These are phyloP conservation scores for Adenanthera pavonina DNA, from an alignment of 306 rosid genomes.

Conservation along the genomic window DNA sequence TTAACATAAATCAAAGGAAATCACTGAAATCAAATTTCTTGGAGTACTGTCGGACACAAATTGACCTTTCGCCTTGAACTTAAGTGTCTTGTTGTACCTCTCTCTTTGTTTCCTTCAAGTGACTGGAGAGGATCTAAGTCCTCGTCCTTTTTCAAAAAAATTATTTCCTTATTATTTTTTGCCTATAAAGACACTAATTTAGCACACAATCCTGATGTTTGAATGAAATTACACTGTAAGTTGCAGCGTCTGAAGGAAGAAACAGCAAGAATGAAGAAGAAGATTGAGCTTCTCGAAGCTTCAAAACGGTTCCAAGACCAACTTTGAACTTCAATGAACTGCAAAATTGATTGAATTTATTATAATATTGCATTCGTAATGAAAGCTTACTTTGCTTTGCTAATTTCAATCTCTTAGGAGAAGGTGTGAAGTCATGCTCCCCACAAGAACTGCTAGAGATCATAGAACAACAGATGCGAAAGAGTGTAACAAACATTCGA, in stretches of 20 bases:
- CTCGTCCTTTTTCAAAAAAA: too few species aligned
- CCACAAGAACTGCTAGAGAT: not conserved
- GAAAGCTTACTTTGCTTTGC: not conserved
- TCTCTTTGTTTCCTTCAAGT: too few species aligned
- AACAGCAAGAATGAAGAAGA: slow-evolving; percentile 65
- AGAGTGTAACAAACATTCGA: not conserved
- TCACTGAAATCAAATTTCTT: too few species aligned
- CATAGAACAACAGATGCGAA: not conserved
- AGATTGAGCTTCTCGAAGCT: slow-evolving; percentile 73
- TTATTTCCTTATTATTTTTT: not conserved
- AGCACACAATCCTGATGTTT: slow-evolving; percentile 6
- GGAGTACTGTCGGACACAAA: too few species aligned
- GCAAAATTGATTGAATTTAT: not conserved
- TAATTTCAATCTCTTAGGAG: not conserved
- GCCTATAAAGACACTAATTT: not conserved
- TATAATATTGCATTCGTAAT: not conserved
- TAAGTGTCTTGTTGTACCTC: too few species aligned
- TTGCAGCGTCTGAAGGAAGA: slow-evolving; percentile 76
- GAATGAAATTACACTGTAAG: slow-evolving; percentile 20
- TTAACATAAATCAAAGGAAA: too few species aligned
- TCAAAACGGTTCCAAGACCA: slow-evolving; percentile 62
- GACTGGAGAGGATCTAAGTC: too few species aligned
- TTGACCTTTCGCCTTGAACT: too few species aligned
- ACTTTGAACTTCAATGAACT: not conserved
- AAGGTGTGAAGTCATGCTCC: not conserved